Evolutionary conservation across 306 rosid genomes (phyloP).

Genomic region (Lathyrus sativus): DNA sequence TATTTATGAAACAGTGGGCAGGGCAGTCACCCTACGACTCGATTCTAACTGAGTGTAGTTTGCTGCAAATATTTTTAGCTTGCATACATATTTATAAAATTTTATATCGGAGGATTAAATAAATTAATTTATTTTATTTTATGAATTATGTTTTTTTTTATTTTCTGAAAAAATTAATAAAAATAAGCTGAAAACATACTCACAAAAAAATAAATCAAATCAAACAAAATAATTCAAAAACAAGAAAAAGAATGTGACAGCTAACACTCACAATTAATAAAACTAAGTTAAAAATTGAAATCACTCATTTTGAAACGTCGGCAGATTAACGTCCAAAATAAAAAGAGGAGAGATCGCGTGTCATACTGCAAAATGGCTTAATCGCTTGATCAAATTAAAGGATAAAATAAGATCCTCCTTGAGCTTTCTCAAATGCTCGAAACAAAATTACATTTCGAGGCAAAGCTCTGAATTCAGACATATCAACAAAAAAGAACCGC

Average conservation of each 20-base stretch:
- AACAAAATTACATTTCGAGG: slow-evolving; percentile 22
- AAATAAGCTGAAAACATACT: too few species aligned
- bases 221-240: not conserved
- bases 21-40: too few species aligned
- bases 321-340: not conserved
- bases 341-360: not conserved
- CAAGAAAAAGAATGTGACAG: not conserved
- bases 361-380: slow-evolving; percentile 6
- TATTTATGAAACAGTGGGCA: too few species aligned
- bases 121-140: too few species aligned
- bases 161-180: too few species aligned
- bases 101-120: too few species aligned
- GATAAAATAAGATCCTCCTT: not conserved
- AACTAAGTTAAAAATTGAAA: not conserved
- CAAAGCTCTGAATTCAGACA: slow-evolving; percentile 24
- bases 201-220: too few species aligned
- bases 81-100: too few species aligned
- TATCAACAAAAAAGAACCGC: slow-evolving; percentile 35
- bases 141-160: too few species aligned
- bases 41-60: too few species aligned
- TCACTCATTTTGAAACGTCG: not conserved
- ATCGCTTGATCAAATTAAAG: not conserved
- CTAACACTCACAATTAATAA: not conserved
- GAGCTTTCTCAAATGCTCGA: slow-evolving; percentile 4
- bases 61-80: too few species aligned